Evolutionary conservation across 192 early-diverging fungal genomes (phyloP).

Genomic region (Coemansia sp.): DNA sequence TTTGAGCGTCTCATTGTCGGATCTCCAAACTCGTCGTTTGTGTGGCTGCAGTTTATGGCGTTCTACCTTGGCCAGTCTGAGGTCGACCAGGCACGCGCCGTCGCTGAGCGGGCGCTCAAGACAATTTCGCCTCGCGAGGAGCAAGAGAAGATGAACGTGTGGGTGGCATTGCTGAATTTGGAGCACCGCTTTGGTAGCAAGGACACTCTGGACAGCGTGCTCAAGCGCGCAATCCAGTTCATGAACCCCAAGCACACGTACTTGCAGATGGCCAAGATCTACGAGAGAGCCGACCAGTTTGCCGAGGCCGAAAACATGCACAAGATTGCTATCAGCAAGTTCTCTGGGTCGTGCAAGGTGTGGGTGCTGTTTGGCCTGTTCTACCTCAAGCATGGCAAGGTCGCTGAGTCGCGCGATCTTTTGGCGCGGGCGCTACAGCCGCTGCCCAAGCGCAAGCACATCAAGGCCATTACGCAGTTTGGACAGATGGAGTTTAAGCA

Average conservation of each 20-base stretch:
- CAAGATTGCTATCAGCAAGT: constrained; percentile 79
- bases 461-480: constrained; percentile 94
- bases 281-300: constrained; percentile 81
- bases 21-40: constrained; percentile 93
- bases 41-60: constrained; percentile 99
- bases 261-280: constrained; percentile 86
- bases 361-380: constrained; percentile 89
- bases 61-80: constrained; percentile 94
- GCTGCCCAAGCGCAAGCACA: constrained; percentile 93
- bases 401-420: constrained; percentile 73
- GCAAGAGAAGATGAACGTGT: constrained; percentile 97
- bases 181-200: constrained; percentile 93
- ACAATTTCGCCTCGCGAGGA: constrained; percentile 90
- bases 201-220: constrained; percentile 76
- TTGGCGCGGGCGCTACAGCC: constrained; percentile 79
- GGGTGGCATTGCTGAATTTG: constrained; percentile 93
- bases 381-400: constrained; percentile 71
- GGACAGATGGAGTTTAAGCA: constrained; percentile 97
- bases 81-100: constrained; percentile 87
- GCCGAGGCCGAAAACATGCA: constrained; percentile 70
- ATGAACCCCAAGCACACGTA: constrained; percentile 93
- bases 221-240: constrained; percentile 81
- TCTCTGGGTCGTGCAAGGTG: constrained; percentile 86
- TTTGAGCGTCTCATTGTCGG: constrained; percentile 93
- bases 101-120: constrained; percentile 94